These are phyloP conservation scores for Monoraphidium neglectum DNA, from an alignment of 139 green algal species.

Conservation along the genomic window DNA sequence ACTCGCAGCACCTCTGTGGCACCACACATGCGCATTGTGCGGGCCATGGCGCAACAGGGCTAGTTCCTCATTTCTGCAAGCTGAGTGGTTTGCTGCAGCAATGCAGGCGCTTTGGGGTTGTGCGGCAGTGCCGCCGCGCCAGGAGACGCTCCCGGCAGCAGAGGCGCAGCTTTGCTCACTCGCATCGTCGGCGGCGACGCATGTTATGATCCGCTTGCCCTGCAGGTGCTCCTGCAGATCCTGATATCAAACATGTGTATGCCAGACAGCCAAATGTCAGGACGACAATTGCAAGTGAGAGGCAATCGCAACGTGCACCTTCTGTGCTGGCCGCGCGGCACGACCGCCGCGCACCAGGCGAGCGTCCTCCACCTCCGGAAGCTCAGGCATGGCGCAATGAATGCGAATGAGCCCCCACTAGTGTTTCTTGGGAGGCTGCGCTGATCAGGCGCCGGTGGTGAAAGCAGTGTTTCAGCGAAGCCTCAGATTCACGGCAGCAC, in stretches of 20 bases:
- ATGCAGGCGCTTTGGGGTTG: too few species aligned
- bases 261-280: neutral
- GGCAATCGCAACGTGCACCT: neutral
- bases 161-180: conserved; percentile 1
- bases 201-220: neutral
- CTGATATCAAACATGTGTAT: neutral
- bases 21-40: neutral
- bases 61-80: neutral
- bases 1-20: neutral
- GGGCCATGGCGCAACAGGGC: neutral
- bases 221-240: neutral
- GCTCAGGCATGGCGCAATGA: conserved; percentile 38
- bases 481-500: too few species aligned
- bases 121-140: too few species aligned
- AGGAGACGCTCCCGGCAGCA: too few species aligned
- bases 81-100: neutral
- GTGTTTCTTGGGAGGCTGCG: too few species aligned
- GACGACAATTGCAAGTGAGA: neutral
- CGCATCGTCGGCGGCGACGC: conserved; percentile 13
- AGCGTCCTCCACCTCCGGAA: conserved; percentile 78
- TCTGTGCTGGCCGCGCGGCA: conserved; percentile 44
- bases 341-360: conserved; percentile 42
- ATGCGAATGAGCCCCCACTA: too few species aligned
- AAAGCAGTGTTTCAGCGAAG: too few species aligned
- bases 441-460: too few species aligned